Evolutionary conservation across 1,139 yeast genomes (phyloP).

Genomic region (Pichia sp.): DNA sequence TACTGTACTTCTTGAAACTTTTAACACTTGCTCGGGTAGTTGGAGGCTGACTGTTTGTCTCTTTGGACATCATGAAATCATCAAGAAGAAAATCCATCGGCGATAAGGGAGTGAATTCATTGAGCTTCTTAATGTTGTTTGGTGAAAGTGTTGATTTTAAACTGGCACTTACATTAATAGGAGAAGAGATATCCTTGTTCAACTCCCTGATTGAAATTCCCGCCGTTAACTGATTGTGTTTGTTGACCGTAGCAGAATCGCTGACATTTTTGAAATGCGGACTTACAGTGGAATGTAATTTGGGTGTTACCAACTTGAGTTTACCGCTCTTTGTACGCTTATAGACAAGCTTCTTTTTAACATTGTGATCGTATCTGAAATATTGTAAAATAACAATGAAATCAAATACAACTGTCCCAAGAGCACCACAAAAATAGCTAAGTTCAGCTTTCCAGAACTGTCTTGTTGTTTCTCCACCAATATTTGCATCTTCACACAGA

Average conservation of each 20-base stretch:
- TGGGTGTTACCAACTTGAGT: slow-evolving; percentile 1
- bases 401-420: slow-evolving; percentile 26
- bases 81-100: slow-evolving; percentile 27
- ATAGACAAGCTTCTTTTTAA: slow-evolving; percentile 4
- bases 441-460: slow-evolving; percentile 25
- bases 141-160: slow-evolving; percentile 20
- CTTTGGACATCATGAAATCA: slow-evolving; percentile 13
- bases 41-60: too few relatives aligned
- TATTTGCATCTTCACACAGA: slow-evolving; percentile 26
- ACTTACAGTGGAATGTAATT: too few relatives aligned
- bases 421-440: slow-evolving; percentile 25
- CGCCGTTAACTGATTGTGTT: too few relatives aligned
- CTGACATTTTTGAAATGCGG: too few relatives aligned
- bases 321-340: slow-evolving; percentile 4
- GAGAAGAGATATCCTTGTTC: neutral
- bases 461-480: slow-evolving; percentile 21
- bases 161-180: slow-evolving; percentile 6
- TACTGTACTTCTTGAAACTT: too few relatives aligned
- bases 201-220: too few relatives aligned
- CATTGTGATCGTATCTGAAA: slow-evolving; percentile 21
- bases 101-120: slow-evolving; percentile 25
- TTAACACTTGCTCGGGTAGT: too few relatives aligned
- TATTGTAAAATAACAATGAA: slow-evolving; percentile 21
- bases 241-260: too few relatives aligned
- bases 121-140: slow-evolving; percentile 21